Evolutionary conservation across 2,329 filamentous ascomycete genomes (phyloP).

Genomic region (Apiospora aurea): DNA sequence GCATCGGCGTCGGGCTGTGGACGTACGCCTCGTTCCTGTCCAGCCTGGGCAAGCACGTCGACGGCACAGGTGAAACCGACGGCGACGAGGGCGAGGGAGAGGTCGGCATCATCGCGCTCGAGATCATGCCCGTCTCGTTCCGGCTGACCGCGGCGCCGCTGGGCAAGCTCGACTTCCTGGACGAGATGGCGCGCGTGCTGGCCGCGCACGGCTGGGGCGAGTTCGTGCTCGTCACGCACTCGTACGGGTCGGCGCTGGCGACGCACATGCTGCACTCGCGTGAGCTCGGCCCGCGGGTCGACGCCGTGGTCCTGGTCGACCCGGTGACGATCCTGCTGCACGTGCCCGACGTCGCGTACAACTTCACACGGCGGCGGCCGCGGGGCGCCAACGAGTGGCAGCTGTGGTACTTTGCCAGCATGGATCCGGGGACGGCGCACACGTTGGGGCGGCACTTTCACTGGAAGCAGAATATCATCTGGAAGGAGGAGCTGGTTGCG

Average conservation of each 20-base stretch:
- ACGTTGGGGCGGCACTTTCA: constrained; percentile 72
- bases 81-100: constrained; percentile 46
- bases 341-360: constrained; percentile 74
- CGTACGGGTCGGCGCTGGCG: constrained; percentile 69
- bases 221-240: constrained; percentile 68
- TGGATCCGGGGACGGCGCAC: constrained; percentile 71
- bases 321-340: constrained; percentile 74
- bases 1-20: constrained; percentile 73
- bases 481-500: constrained; percentile 68
- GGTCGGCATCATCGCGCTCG: constrained; percentile 70
- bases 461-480: constrained; percentile 74
- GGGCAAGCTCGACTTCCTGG: constrained; percentile 58
- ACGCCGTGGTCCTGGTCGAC: constrained; percentile 57
- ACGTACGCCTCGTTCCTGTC: constrained; percentile 66
- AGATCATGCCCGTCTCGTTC: constrained; percentile 71
- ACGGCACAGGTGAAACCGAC: constrained; percentile 29
- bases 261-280: constrained; percentile 65
- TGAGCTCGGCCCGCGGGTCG: constrained; percentile 57
- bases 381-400: constrained; percentile 71
- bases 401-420: constrained; percentile 74
- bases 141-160: constrained; percentile 64
- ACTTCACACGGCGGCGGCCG: constrained; percentile 66
- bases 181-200: constrained; percentile 64
- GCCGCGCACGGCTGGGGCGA: constrained; percentile 62
- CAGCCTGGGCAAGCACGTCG: constrained; percentile 50